Conservation (phyloP, 202 grass and related monocot genomes). For the Hordeum pubiflorum region DNA sequence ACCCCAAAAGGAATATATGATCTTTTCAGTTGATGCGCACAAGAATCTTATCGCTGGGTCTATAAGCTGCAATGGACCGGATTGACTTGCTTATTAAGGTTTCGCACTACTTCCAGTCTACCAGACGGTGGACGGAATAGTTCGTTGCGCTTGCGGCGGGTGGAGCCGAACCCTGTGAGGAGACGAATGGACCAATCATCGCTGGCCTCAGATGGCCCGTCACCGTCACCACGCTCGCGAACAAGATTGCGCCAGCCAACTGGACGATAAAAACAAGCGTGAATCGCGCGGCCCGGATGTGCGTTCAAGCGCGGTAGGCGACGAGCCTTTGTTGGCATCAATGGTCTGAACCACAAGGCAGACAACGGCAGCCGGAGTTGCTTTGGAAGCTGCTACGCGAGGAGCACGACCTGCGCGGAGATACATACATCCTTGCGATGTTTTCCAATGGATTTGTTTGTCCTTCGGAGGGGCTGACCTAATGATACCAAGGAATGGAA, state of each 20-base stretch:
- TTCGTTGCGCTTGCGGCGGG: no score
- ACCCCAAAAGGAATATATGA: no score
- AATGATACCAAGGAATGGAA: neutral
- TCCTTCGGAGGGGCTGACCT: neutral
- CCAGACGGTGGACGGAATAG: no score
- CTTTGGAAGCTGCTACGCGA: neutral
- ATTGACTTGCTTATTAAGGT: neutral
- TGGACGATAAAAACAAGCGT: neutral
- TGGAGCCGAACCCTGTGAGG: neutral
- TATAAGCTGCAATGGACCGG: neutral
- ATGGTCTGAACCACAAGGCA: neutral
- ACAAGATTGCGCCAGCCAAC: conserved; percentile 12
- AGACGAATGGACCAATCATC: neutral
- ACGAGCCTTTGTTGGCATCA: neutral
- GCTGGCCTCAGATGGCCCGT: neutral
- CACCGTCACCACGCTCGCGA: neutral
- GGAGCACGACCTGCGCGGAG: neutral
- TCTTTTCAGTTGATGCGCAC: neutral
- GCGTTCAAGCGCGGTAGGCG: neutral
- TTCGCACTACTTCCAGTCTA: neutral
- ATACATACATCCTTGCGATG: neutral
- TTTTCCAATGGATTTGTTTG: neutral
- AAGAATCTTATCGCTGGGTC: neutral
- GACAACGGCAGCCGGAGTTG: neutral
- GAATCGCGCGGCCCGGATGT: neutral